phyloP scores from a whole-genome alignment of 192 early-diverging fungal genomes.

The Mortierella antarctica region DNA sequence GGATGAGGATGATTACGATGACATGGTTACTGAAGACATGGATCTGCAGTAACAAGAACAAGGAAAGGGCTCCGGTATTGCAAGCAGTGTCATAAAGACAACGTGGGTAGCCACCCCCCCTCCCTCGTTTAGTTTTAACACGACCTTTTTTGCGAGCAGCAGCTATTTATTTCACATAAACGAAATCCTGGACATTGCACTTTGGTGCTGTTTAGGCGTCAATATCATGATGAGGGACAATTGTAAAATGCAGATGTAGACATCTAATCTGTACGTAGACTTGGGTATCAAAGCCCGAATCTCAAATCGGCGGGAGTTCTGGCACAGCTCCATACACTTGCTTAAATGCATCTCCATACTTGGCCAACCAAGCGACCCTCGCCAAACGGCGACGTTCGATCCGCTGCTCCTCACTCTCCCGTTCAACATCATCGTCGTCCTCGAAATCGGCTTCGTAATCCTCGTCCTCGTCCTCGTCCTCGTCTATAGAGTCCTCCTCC shows the following conservation, averaged over 20 bases:
- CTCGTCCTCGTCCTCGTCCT: constrained; percentile 15
- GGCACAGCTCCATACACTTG: constrained; percentile 46
- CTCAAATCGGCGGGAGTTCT: constrained; percentile 40
- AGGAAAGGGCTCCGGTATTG: neutral
- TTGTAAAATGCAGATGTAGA: too few species aligned
- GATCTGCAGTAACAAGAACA: constrained; percentile 14
- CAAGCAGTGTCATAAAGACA: neutral
- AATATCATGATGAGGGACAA: too few species aligned
- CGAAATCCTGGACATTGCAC: neutral
- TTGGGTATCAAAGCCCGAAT: too few species aligned
- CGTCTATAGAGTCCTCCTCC: constrained; percentile 5
- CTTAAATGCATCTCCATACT: constrained; percentile 47
- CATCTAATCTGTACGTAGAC: too few species aligned
- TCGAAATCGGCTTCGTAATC: constrained; percentile 16
- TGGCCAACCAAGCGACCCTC: constrained; percentile 40
- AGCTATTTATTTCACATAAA: neutral
- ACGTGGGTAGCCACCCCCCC: neutral
- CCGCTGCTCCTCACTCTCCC: constrained; percentile 33
- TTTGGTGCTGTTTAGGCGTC: too few species aligned
- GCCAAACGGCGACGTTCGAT: constrained; percentile 33
- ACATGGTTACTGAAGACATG: constrained; percentile 39
- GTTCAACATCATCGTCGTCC: constrained; percentile 22
- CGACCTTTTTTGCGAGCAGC: too few species aligned
- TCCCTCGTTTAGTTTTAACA: too few species aligned
- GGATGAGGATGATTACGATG: constrained; percentile 9